Evolutionary conservation across 768 basidiomycete species (phyloP).

Genomic region (Pholiota conissans): DNA sequence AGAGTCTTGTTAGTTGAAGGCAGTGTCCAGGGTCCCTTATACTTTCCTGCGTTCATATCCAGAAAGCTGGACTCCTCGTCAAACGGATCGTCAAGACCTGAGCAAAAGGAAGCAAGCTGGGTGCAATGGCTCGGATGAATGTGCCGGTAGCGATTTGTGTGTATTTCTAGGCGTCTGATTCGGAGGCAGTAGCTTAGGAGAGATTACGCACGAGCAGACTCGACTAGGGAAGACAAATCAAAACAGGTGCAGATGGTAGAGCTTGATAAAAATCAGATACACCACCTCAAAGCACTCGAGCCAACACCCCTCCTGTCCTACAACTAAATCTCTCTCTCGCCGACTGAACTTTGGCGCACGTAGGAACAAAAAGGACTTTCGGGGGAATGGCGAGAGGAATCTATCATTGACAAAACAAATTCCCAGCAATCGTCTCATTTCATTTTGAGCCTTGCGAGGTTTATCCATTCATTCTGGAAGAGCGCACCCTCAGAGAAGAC

Average conservation of each 20-base stretch:
- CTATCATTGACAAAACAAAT: neutral
- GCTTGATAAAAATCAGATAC: too few species aligned
- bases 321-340: too few species aligned
- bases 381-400: neutral
- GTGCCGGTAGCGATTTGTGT: neutral
- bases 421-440: neutral
- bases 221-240: neutral
- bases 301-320: too few species aligned
- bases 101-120: neutral
- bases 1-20: too few species aligned
- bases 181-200: neutral
- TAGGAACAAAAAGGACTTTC: neutral
- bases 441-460: conserved; percentile 9
- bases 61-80: neutral
- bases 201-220: neutral
- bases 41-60: neutral
- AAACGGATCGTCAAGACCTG: neutral
- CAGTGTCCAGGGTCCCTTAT: neutral
- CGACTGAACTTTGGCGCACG: too few species aligned
- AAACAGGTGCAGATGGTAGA: too few species aligned
- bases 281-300: too few species aligned
- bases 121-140: neutral
- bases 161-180: too few species aligned
- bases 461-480: conserved; percentile 13
- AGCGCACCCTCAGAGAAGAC: conserved; percentile 1